A percentile compares a stretch with the other conserved stretches of the same genome.
These are phyloP conservation scores for Acephala macrosclerotiorum DNA, from an alignment of 2,329 filamentous ascomycete genomes.

Conservation along the genomic window DNA sequence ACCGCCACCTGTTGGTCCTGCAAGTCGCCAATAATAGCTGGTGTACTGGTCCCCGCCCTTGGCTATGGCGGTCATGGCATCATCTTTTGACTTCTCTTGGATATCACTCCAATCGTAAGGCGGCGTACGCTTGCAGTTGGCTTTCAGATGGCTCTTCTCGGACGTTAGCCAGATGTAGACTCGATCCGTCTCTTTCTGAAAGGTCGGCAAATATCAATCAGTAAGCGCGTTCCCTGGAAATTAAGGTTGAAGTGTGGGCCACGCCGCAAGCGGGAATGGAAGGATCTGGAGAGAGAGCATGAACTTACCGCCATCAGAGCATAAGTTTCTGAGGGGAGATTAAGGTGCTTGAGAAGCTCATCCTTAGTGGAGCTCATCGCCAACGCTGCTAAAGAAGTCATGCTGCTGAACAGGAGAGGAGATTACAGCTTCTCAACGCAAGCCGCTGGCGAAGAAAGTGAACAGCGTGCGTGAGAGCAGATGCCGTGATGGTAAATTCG, in stretches of 20 bases:
- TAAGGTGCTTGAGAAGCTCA: slow-evolving; percentile 40
- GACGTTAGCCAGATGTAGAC: slow-evolving; percentile 43
- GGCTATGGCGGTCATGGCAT: slow-evolving; percentile 40
- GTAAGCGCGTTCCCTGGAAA: slow-evolving; percentile 31
- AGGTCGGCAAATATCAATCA: slow-evolving; percentile 28
- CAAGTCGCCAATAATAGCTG: slow-evolving; percentile 41
- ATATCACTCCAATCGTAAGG: slow-evolving; percentile 46
- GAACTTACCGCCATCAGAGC: slow-evolving; percentile 42
- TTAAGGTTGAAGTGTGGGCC: slow-evolving; percentile 8
- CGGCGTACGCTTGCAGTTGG: slow-evolving; percentile 40
- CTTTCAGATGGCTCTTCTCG: slow-evolving; percentile 40
- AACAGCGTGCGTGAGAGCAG: neutral
- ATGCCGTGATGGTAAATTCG: neutral
- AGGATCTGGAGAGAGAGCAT: neutral
- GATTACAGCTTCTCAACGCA: neutral
- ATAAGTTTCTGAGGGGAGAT: slow-evolving; percentile 39
- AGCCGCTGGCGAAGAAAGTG: neutral
- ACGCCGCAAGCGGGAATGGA: neutral
- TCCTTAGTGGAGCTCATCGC: slow-evolving; percentile 45
- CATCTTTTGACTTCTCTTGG: slow-evolving; percentile 41
- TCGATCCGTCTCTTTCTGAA: slow-evolving; percentile 43
- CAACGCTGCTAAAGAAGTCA: slow-evolving; percentile 34
- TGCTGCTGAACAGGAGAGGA: slow-evolving; percentile 17
- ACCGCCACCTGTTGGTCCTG: slow-evolving; percentile 26
- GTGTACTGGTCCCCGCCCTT: slow-evolving; percentile 35